A percentile compares a stretch with the other conserved stretches of the same genome.
These are phyloP conservation scores for Rutstroemia sp. DNA, from an alignment of 2,329 filamentous ascomycete genomes.

Conservation along the genomic window DNA sequence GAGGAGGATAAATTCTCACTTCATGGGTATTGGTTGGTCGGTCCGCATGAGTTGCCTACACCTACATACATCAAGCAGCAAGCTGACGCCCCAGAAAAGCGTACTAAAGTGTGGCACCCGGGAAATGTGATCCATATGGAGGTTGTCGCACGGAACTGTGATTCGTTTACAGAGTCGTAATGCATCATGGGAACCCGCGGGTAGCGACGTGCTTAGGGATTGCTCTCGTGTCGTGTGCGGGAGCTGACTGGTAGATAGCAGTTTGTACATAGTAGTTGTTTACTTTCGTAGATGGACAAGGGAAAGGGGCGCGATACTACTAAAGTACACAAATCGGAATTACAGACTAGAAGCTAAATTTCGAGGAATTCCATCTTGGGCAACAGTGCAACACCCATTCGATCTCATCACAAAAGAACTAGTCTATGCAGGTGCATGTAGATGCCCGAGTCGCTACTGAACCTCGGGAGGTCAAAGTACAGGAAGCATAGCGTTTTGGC, in stretches of 20 bases:
- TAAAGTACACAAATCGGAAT: too few relatives aligned
- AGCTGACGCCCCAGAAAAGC: not conserved
- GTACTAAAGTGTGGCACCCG: not conserved
- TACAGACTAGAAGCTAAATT: too few relatives aligned
- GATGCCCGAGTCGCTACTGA: too few relatives aligned
- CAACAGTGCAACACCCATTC: too few relatives aligned
- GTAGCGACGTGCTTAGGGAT: not conserved
- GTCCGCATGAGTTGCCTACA: not conserved
- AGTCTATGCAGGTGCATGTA: too few relatives aligned
- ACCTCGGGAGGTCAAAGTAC: too few relatives aligned
- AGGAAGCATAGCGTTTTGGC: too few relatives aligned
- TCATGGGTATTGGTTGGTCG: conserved; percentile 3
- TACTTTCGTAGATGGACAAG: too few relatives aligned
- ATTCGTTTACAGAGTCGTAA: not conserved
- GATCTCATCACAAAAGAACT: too few relatives aligned
- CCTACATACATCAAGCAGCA: not conserved
- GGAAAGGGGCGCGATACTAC: too few relatives aligned
- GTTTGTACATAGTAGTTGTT: too few relatives aligned
- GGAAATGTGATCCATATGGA: not conserved
- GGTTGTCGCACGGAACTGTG: not conserved
- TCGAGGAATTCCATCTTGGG: too few relatives aligned
- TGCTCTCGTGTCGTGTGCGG: not conserved
- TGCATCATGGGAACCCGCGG: not conserved
- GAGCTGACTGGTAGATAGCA: not conserved
- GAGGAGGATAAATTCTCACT: not conserved